These are phyloP conservation scores for Amaranthus cruentus DNA, from an alignment of 148 eudicot genomes.

Conservation along the genomic window DNA sequence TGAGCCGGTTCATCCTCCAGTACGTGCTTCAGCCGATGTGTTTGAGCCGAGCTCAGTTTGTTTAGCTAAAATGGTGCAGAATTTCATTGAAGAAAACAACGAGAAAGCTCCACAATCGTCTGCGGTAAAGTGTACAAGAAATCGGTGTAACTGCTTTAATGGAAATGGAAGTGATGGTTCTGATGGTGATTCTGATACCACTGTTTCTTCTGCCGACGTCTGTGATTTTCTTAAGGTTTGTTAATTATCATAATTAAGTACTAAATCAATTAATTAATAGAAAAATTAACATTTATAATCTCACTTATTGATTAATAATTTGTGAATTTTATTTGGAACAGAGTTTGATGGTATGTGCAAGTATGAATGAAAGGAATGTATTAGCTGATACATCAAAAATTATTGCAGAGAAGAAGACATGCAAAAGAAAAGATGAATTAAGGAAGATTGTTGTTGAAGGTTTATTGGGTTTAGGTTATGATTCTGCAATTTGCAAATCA, in stretches of 20 bases:
- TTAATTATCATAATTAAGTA: neutral
- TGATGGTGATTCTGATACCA: constrained; percentile 42
- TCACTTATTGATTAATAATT: neutral
- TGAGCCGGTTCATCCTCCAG: constrained; percentile 22
- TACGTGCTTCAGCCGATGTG: constrained; percentile 27
- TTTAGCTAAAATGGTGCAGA: constrained; percentile 83
- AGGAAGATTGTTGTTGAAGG: constrained; percentile 60
- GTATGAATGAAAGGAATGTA: constrained; percentile 59
- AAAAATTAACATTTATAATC: too few relatives aligned
- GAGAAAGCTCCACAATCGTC: constrained; percentile 38
- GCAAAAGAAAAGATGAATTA: constrained; percentile 53
- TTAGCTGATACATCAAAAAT: constrained; percentile 69
- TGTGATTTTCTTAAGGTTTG: constrained; percentile 63
- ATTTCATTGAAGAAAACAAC: constrained; percentile 67
- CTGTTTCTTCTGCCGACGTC: constrained; percentile 35
- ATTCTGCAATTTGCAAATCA: constrained; percentile 78
- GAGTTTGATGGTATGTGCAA: constrained; percentile 65
- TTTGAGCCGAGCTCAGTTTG: constrained; percentile 88
- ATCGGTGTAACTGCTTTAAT: constrained; percentile 68
- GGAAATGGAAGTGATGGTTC: constrained; percentile 51
- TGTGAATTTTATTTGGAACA: constrained; percentile 16
- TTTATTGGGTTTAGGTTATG: constrained; percentile 49
- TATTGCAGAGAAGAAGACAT: constrained; percentile 54
- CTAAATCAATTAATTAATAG: neutral
- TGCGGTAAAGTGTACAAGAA: constrained; percentile 37